Conservation (phyloP, 164 flowering plant genomes). For the Dillenia turbinata region DNA sequence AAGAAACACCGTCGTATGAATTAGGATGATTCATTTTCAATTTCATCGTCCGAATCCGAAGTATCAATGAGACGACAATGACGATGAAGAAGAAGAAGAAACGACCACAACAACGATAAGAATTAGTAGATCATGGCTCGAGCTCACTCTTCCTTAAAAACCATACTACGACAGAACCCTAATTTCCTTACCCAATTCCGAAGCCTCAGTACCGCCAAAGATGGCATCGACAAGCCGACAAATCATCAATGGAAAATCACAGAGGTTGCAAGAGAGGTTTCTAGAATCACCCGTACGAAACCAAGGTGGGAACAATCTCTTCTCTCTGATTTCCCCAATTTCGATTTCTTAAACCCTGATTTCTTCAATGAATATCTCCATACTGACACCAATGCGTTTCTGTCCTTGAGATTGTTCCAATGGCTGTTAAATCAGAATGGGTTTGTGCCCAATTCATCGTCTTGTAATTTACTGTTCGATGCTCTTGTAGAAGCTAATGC, state of each 20-base stretch:
- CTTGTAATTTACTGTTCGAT: constrained; percentile 31
- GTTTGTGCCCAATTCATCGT: constrained; percentile 19
- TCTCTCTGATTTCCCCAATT: constrained; percentile 34
- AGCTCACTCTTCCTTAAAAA: no score
- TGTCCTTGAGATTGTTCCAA: constrained; percentile 40
- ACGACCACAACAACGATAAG: no score
- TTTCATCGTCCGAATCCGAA: no score
- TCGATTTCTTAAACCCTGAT: constrained; percentile 36
- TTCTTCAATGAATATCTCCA: constrained; percentile 30
- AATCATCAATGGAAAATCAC: not conserved
- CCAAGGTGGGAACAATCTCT: constrained; percentile 57
- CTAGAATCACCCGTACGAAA: constrained; percentile 24
- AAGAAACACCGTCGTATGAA: no score
- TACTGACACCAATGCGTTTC: constrained; percentile 30
- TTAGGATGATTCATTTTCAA: no score
- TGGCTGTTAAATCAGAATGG: constrained; percentile 37
- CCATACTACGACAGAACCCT: no score
- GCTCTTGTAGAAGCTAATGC: constrained; percentile 48
- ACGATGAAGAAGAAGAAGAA: no score
- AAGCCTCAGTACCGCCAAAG: no score
- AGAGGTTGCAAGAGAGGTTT: constrained; percentile 39
- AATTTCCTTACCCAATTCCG: no score
- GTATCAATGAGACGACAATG: no score
- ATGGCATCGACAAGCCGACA: no score
- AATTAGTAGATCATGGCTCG: no score